Evolutionary conservation across 2,329 filamentous ascomycete genomes (phyloP).

Genomic region (Annulohypoxylon truncatum): DNA sequence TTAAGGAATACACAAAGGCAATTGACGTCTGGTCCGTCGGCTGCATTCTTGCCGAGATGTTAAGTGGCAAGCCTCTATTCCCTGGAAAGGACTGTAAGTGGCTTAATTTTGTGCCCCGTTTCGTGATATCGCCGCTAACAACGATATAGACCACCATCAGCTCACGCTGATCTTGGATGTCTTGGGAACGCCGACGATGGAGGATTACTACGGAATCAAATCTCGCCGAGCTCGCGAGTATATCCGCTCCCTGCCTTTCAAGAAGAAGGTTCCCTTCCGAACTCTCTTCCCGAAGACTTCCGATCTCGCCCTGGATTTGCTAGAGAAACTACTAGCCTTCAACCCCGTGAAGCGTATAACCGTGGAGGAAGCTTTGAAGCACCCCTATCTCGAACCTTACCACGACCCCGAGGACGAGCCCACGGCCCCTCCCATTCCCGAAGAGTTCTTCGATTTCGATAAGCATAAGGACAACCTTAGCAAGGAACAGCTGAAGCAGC

Average conservation of each 20-base stretch:
- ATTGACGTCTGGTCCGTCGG: slow-evolving; percentile 99
- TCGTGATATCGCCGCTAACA: slow-evolving; percentile 29
- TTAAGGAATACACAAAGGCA: slow-evolving; percentile 99
- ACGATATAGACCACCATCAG: slow-evolving; percentile 86
- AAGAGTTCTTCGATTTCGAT: slow-evolving; percentile 99
- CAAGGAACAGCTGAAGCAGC: slow-evolving; percentile 96
- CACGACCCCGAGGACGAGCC: slow-evolving; percentile 99
- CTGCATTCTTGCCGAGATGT: slow-evolving; percentile 98
- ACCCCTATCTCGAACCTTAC: slow-evolving; percentile 98
- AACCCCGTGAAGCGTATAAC: slow-evolving; percentile 99
- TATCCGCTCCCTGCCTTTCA: slow-evolving; percentile 97
- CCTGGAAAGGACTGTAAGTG: slow-evolving; percentile 96
- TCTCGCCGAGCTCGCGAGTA: slow-evolving; percentile 96
- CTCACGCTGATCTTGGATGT: slow-evolving; percentile 97
- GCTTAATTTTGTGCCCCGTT: not conserved
- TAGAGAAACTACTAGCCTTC: slow-evolving; percentile 96
- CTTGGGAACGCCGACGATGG: slow-evolving; percentile 98
- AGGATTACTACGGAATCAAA: slow-evolving; percentile 99
- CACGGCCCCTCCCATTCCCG: slow-evolving; percentile 93
- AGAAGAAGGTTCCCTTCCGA: slow-evolving; percentile 99
- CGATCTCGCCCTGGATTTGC: slow-evolving; percentile 90
- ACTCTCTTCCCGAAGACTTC: slow-evolving; percentile 99
- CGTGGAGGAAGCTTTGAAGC: slow-evolving; percentile 95
- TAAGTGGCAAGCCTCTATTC: slow-evolving; percentile 97
- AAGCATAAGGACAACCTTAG: slow-evolving; percentile 99